Percentiles rank a stretch among this genome's conserved stretches.
These are phyloP conservation scores for Hevea brasiliensis DNA, from an alignment of 345 rosid genomes.

Conservation along the genomic window DNA sequence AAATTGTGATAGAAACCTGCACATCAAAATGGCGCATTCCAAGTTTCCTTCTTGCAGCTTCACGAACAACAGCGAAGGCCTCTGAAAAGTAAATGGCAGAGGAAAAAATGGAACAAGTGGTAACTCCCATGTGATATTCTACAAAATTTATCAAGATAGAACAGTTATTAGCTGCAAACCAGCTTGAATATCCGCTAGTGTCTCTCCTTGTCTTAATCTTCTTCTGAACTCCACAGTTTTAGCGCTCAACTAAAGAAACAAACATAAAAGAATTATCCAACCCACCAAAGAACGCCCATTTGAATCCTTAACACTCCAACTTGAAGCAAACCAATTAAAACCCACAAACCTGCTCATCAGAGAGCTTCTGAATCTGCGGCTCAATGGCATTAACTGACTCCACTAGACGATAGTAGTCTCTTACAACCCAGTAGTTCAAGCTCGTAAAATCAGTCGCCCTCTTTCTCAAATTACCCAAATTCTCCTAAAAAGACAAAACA, in stretches of 20 bases:
- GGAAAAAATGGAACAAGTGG: not conserved
- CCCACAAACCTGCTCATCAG: slow-evolving; percentile 74
- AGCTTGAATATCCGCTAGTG: slow-evolving; percentile 80
- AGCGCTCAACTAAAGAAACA: slow-evolving; percentile 53
- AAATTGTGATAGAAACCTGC: slow-evolving; percentile 53
- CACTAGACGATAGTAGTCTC: slow-evolving; percentile 80
- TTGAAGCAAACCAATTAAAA: slow-evolving; percentile 16
- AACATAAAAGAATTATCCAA: slow-evolving; percentile 11
- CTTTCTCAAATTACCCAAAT: slow-evolving; percentile 46
- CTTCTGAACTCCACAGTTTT: slow-evolving; percentile 73
- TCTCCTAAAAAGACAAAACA: slow-evolving; percentile 36
- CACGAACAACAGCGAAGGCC: slow-evolving; percentile 94
- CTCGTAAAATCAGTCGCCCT: slow-evolving; percentile 53
- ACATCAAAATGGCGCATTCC: slow-evolving; percentile 99
- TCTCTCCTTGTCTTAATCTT: slow-evolving; percentile 62
- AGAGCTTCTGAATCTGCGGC: slow-evolving; percentile 48
- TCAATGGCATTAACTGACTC: slow-evolving; percentile 65
- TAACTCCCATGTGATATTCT: not conserved
- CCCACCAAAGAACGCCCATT: not conserved
- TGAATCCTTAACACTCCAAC: not conserved
- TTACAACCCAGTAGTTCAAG: slow-evolving; percentile 85
- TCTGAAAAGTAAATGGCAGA: slow-evolving; percentile 40
- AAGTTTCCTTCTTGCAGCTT: slow-evolving; percentile 93
- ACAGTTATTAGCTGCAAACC: slow-evolving; percentile 46
- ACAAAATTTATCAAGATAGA: not conserved